A percentile compares a stretch with the other conserved stretches of the same genome.
Evolutionary conservation across 192 early-diverging fungal species (phyloP).

Genomic region (Rhizophagus clarus): DNA sequence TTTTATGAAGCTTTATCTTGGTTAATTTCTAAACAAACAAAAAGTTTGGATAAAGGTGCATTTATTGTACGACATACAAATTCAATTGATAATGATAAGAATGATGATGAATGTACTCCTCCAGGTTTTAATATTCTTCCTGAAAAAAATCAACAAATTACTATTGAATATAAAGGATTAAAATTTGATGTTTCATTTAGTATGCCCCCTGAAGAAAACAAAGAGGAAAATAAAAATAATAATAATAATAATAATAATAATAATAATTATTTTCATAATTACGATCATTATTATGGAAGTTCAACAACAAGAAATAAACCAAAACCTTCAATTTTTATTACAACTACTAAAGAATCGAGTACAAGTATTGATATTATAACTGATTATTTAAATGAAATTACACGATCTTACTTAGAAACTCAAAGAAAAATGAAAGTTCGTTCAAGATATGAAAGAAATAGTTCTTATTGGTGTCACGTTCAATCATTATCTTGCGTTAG

Average conservation of each 20-base stretch:
- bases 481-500: conserved; percentile 23
- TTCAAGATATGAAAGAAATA: conserved; percentile 17
- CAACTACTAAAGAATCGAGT: not conserved
- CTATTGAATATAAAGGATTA: conserved; percentile 5
- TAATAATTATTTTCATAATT: too few species aligned
- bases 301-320: not conserved
- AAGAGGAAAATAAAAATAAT: not conserved
- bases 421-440: not conserved
- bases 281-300: too few species aligned
- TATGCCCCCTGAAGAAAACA: not conserved
- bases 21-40: conserved; percentile 26
- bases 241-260: not conserved
- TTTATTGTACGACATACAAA: conserved; percentile 2
- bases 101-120: not conserved
- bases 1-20: conserved; percentile 27
- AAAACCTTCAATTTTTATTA: conserved; percentile 27
- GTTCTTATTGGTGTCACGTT: not conserved
- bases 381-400: conserved; percentile 23
- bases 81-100: not conserved
- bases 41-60: not conserved
- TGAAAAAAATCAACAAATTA: not conserved
- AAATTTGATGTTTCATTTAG: conserved; percentile 10
- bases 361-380: conserved; percentile 12
- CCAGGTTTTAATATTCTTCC: conserved; percentile 13
- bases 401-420: conserved; percentile 17